Conservation (phyloP, 441 rosid genomes). For the Populus trichocarpa region DNA sequence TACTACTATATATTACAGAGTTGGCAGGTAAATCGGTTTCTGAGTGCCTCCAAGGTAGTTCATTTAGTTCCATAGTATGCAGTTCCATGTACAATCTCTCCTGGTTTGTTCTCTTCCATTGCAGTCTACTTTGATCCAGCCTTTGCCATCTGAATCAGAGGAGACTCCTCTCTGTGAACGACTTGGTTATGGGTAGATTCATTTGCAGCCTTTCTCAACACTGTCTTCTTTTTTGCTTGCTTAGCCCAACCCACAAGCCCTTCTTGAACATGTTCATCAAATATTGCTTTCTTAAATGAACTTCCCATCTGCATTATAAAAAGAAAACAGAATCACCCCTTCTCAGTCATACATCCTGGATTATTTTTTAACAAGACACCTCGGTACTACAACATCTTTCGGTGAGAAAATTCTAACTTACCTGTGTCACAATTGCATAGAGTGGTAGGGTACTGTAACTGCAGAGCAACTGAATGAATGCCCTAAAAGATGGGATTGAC, state of each 20-base stretch:
- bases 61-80: background rate
- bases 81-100: background rate
- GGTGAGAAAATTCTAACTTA: conserved; percentile 11
- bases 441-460: conserved; percentile 94
- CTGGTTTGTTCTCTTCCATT: conserved; percentile 5
- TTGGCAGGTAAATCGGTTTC: background rate
- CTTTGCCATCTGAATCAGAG: conserved; percentile 14
- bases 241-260: conserved; percentile 60
- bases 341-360: background rate
- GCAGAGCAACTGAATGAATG: conserved; percentile 71
- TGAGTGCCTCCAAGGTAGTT: background rate
- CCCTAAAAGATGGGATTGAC: conserved; percentile 31
- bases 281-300: conserved; percentile 69
- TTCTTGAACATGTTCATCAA: conserved; percentile 58
- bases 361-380: background rate
- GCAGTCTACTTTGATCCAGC: background rate
- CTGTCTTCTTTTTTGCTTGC: conserved; percentile 47
- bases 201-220: conserved; percentile 28
- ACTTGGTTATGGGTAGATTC: conserved; percentile 21
- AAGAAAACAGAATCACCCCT: conserved; percentile 1
- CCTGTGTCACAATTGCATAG: conserved; percentile 88
- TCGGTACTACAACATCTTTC: background rate
- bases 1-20: background rate
- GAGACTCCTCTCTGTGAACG: conserved; percentile 17
- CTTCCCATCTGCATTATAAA: conserved; percentile 70